Evolutionary conservation across 352 stramenopile species (phyloP).

Genomic region (Sclerospora graminicola): DNA sequence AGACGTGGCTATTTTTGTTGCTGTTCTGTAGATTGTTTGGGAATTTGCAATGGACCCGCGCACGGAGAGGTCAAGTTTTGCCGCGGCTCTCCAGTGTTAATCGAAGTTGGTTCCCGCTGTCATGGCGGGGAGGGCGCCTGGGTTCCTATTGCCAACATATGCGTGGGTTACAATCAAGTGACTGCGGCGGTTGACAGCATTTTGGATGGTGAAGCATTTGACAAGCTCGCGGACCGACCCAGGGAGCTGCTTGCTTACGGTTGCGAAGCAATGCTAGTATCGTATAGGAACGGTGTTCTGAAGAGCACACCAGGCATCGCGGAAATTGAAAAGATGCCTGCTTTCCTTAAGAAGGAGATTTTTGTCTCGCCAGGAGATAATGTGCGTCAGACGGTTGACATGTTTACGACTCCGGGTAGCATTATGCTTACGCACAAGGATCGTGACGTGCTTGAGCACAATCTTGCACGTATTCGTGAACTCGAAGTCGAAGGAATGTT

Average conservation of each 20-base stretch:
- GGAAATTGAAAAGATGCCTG: slow-evolving; percentile 87
- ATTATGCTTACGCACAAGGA: slow-evolving; percentile 91
- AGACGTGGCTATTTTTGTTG: not conserved
- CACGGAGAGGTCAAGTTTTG: slow-evolving; percentile 85
- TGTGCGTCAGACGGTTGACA: slow-evolving; percentile 89
- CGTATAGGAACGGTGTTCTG: slow-evolving; percentile 87
- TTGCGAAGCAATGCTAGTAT: slow-evolving; percentile 91
- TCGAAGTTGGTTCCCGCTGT: slow-evolving; percentile 93
- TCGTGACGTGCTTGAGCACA: slow-evolving; percentile 66
- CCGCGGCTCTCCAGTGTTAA: slow-evolving; percentile 81
- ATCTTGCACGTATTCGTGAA: slow-evolving; percentile 87
- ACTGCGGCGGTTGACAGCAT: slow-evolving; percentile 84
- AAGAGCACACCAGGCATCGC: slow-evolving; percentile 82
- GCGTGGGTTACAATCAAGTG: slow-evolving; percentile 91
- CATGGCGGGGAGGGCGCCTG: slow-evolving; percentile 93
- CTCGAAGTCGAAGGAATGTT: slow-evolving; percentile 48
- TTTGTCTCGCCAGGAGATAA: slow-evolving; percentile 72
- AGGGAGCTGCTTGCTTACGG: slow-evolving; percentile 71
- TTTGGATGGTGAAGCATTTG: slow-evolving; percentile 44
- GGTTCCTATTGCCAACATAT: slow-evolving; percentile 86
- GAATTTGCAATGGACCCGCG: slow-evolving; percentile 61
- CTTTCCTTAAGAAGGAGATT: slow-evolving; percentile 89
- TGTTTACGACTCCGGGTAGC: slow-evolving; percentile 91
- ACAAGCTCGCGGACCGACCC: slow-evolving; percentile 55
- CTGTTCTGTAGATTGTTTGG: slow-evolving; percentile 53